A percentile compares a stretch with the other conserved stretches of the same genome.
These are phyloP conservation scores for Candida dendrica DNA, from an alignment of 805 yeast species.

Conservation along the genomic window DNA sequence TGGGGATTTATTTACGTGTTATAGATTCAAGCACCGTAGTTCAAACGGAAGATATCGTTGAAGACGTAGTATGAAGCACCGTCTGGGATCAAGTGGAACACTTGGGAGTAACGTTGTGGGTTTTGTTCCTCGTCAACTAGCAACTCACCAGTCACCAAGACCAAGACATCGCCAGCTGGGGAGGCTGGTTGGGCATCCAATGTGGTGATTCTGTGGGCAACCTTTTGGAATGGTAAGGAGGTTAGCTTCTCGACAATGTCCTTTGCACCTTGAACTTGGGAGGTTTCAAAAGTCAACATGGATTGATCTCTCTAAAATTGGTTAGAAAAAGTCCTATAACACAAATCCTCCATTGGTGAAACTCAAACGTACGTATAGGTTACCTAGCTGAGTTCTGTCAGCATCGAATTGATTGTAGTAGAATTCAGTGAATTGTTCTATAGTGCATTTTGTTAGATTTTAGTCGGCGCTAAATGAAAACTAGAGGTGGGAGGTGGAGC, in stretches of 20 bases:
- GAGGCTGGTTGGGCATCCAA: constrained; percentile 98
- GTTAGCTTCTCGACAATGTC: constrained; percentile 87
- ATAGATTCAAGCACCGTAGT: constrained; percentile 50
- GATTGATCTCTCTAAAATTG: constrained; percentile 71
- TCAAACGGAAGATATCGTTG: constrained; percentile 95
- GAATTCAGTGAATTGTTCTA: constrained; percentile 82
- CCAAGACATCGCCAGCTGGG: constrained; percentile 85
- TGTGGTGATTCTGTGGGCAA: constrained; percentile 87
- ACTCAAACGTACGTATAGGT: constrained; percentile 56
- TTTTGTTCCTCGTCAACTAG: constrained; percentile 88
- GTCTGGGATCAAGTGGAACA: constrained; percentile 93
- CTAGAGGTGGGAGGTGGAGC: too few relatives aligned
- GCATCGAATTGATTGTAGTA: constrained; percentile 93
- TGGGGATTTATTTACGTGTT: too few relatives aligned
- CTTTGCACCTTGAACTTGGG: constrained; percentile 92
- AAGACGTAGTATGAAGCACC: constrained; percentile 86
- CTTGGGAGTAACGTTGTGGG: constrained; percentile 95
- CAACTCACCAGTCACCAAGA: constrained; percentile 95
- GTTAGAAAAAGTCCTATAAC: background rate
- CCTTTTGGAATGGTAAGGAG: constrained; percentile 86
- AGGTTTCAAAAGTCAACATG: constrained; percentile 93
- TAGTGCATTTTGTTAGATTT: too few relatives aligned
- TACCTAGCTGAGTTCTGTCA: constrained; percentile 88
- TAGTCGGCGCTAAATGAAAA: too few relatives aligned
- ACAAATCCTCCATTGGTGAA: background rate